Percentiles rank a stretch among this genome's conserved stretches.
These are phyloP conservation scores for Emmonsiellopsis sp. DNA, from an alignment of 2,329 filamentous ascomycete species.

Conservation along the genomic window DNA sequence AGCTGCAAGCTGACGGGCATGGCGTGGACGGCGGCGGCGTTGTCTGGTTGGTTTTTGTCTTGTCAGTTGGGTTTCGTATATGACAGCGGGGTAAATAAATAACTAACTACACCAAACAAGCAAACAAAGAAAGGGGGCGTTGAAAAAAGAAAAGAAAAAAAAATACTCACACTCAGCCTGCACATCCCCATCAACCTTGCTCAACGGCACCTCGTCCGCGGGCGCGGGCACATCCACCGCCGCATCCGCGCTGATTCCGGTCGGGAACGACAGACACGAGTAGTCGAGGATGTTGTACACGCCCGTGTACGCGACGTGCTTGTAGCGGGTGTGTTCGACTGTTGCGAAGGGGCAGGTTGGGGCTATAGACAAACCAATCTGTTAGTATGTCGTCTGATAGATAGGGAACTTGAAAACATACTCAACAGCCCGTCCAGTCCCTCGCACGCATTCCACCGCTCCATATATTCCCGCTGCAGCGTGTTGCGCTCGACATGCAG, in stretches of 20 bases:
- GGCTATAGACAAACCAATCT: constrained; percentile 20
- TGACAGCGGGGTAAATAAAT: background rate
- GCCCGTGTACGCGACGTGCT: constrained; percentile 37
- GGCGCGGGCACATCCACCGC: constrained; percentile 34
- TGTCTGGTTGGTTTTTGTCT: constrained; percentile 26
- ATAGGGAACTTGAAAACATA: constrained; percentile 3
- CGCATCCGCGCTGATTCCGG: constrained; percentile 40
- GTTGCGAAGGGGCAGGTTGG: constrained; percentile 35
- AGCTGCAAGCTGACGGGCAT: constrained; percentile 22
- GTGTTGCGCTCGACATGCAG: constrained; percentile 35
- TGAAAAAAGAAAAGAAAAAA: background rate
- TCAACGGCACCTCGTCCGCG: constrained; percentile 23
- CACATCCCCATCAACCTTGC: constrained; percentile 34
- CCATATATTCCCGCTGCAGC: constrained; percentile 14
- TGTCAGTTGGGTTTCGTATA: background rate
- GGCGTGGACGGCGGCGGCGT: constrained; percentile 33
- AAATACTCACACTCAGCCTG: constrained; percentile 39
- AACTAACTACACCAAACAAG: background rate
- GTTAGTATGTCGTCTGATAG: background rate
- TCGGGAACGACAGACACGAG: constrained; percentile 44
- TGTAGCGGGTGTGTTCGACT: constrained; percentile 35
- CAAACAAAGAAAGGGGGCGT: background rate
- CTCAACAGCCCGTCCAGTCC: constrained; percentile 20
- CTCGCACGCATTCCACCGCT: constrained; percentile 39
- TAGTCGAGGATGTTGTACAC: constrained; percentile 51